Evolutionary conservation across 805 yeast species (phyloP).

Genomic region (Candida odintsovae): DNA sequence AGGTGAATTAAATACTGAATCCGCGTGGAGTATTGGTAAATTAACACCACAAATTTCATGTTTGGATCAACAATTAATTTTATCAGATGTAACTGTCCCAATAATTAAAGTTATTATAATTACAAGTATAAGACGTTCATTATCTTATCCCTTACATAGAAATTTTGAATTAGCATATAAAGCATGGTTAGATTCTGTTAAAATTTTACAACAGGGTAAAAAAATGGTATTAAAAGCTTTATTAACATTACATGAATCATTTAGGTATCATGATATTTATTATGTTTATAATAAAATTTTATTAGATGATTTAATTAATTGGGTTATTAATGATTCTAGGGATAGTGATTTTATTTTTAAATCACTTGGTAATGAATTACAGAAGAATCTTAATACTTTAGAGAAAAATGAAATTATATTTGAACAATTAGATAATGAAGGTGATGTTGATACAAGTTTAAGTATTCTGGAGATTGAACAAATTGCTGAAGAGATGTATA

Average conservation of each 20-base stretch:
- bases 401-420: slow-evolving; percentile 45
- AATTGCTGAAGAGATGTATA: slow-evolving; percentile 47
- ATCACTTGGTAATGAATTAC: slow-evolving; percentile 60
- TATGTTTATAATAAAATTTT: slow-evolving; percentile 77
- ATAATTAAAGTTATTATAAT: slow-evolving; percentile 49
- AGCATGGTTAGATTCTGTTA: slow-evolving; percentile 74
- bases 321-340: slow-evolving; percentile 55
- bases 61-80: slow-evolving; percentile 54
- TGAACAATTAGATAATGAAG: slow-evolving; percentile 43
- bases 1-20: slow-evolving; percentile 71
- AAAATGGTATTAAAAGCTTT: slow-evolving; percentile 55
- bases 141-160: slow-evolving; percentile 77
- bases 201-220: slow-evolving; percentile 62
- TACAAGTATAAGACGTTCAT: slow-evolving; percentile 64
- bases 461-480: slow-evolving; percentile 52
- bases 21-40: slow-evolving; percentile 93
- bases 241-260: slow-evolving; percentile 60
- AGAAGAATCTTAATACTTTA: slow-evolving; percentile 33
- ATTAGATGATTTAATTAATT: slow-evolving; percentile 70
- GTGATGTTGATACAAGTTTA: slow-evolving; percentile 34
- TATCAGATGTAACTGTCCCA: slow-evolving; percentile 22
- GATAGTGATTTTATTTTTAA: slow-evolving; percentile 56
- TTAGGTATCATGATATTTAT: slow-evolving; percentile 78
- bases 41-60: slow-evolving; percentile 71
- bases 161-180: slow-evolving; percentile 51